Conservation (phyloP, 495 filamentous ascomycete genomes). For the Podospora didyma region DNA sequence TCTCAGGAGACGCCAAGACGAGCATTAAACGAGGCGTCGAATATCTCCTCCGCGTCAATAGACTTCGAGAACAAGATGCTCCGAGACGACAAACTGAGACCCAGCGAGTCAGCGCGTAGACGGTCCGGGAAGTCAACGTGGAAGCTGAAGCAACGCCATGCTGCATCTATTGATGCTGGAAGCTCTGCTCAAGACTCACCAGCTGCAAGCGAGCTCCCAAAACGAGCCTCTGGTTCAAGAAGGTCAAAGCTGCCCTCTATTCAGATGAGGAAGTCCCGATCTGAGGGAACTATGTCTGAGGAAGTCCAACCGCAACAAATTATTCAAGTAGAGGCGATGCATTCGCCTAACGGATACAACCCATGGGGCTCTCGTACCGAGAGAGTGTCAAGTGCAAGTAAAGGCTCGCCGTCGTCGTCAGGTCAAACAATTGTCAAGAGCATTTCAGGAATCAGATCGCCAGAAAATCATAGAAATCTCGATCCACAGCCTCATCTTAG, state of each 20-base stretch:
- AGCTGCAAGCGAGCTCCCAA: neutral
- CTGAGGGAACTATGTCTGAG: neutral
- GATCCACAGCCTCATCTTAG: neutral
- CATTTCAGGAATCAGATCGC: neutral
- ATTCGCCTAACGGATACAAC: neutral
- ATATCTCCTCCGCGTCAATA: neutral
- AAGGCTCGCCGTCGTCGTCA: neutral
- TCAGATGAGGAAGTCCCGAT: neutral
- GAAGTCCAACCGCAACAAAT: neutral
- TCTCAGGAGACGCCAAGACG: neutral
- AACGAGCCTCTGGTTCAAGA: neutral
- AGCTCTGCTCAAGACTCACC: neutral
- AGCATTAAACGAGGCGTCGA: neutral
- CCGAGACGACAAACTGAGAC: constrained; percentile 2
- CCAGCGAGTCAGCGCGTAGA: constrained; percentile 7
- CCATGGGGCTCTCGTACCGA: neutral
- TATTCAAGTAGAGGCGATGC: neutral
- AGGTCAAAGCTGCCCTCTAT: neutral
- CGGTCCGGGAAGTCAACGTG: constrained; percentile 13
- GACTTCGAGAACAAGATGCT: neutral
- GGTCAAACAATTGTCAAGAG: neutral
- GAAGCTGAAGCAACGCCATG: constrained; percentile 9
- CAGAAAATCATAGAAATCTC: neutral
- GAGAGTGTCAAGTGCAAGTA: neutral
- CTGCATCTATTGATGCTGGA: neutral